These are phyloP conservation scores for Termitomyces eurrhizus DNA, from an alignment of 768 basidiomycete genomes.

Conservation along the genomic window DNA sequence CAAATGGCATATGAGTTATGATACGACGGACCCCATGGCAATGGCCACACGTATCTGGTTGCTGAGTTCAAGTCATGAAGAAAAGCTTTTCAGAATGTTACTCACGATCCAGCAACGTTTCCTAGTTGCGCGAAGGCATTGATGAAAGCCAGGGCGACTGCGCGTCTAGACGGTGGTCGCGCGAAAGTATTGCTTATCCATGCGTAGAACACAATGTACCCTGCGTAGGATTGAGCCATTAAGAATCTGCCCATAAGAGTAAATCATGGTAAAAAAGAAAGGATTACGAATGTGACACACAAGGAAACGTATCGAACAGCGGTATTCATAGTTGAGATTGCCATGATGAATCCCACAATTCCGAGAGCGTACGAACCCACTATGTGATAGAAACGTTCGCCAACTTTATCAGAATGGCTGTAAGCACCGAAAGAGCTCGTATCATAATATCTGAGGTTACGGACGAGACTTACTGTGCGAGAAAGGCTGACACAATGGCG, in stretches of 20 bases:
- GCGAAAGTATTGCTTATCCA: constrained; percentile 50
- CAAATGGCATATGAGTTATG: constrained; percentile 69
- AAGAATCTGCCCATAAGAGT: constrained; percentile 50
- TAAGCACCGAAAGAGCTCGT: constrained; percentile 5
- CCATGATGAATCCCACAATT: constrained; percentile 64
- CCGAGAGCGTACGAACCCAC: constrained; percentile 49
- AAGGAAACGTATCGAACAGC: constrained; percentile 62
- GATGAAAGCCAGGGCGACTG: constrained; percentile 80
- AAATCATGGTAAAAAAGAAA: neutral
- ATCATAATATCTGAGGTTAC: neutral
- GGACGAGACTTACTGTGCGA: constrained; percentile 38
- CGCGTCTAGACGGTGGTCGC: constrained; percentile 79
- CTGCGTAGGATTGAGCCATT: constrained; percentile 72
- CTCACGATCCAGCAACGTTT: constrained; percentile 80
- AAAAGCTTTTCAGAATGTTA: constrained; percentile 15
- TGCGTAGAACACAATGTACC: constrained; percentile 60
- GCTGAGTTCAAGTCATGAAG: neutral
- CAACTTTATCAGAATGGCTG: constrained; percentile 67
- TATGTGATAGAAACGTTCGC: constrained; percentile 73
- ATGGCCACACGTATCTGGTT: constrained; percentile 62
- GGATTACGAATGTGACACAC: constrained; percentile 29
- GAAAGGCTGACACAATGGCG: constrained; percentile 48
- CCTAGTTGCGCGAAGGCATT: constrained; percentile 82
- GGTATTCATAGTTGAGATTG: constrained; percentile 59
- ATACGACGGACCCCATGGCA: constrained; percentile 69